phyloP scores from a whole-genome alignment of 2,329 filamentous ascomycete genomes.

The Coccinonectria pachysandricola region DNA sequence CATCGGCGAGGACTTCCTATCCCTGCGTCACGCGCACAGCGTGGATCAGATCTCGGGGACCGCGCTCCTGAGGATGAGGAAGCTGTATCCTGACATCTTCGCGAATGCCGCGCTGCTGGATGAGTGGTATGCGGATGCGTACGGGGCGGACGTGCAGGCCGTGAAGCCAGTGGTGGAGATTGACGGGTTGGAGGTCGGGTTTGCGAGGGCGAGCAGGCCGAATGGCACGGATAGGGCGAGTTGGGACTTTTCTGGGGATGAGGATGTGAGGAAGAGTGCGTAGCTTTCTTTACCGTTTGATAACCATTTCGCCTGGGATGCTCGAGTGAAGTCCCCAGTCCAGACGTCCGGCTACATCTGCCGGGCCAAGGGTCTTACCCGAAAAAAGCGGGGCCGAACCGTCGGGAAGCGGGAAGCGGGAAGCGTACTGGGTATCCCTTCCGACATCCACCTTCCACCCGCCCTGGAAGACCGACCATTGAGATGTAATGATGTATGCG shows the following conservation, averaged over 20 bases:
- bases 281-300: too few relatives aligned
- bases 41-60: slow-evolving; percentile 55
- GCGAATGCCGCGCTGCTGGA: slow-evolving; percentile 3
- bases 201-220: slow-evolving; percentile 35
- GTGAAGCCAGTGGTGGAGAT: slow-evolving; percentile 37
- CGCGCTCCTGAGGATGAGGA: slow-evolving; percentile 35
- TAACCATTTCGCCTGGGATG: too few relatives aligned
- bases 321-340: too few relatives aligned
- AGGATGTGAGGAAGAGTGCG: slow-evolving; percentile 31
- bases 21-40: slow-evolving; percentile 49
- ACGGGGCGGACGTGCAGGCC: slow-evolving; percentile 24
- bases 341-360: too few relatives aligned
- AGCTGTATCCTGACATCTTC: slow-evolving; percentile 7
- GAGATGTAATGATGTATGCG: too few relatives aligned
- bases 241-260: slow-evolving; percentile 43
- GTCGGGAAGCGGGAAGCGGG: too few relatives aligned
- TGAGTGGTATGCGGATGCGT: slow-evolving; percentile 7
- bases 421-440: too few relatives aligned
- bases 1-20: slow-evolving; percentile 43
- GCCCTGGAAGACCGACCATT: too few relatives aligned
- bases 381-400: too few relatives aligned
- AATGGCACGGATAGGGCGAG: slow-evolving; percentile 47
- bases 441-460: too few relatives aligned
- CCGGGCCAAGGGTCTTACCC: too few relatives aligned
- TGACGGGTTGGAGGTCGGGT: slow-evolving; percentile 31